Evolutionary conservation across 257 asterid genomes (phyloP), one percentile per base, ranked within the genome.

Genomic region (Marsdenia floribunda): DNA sequence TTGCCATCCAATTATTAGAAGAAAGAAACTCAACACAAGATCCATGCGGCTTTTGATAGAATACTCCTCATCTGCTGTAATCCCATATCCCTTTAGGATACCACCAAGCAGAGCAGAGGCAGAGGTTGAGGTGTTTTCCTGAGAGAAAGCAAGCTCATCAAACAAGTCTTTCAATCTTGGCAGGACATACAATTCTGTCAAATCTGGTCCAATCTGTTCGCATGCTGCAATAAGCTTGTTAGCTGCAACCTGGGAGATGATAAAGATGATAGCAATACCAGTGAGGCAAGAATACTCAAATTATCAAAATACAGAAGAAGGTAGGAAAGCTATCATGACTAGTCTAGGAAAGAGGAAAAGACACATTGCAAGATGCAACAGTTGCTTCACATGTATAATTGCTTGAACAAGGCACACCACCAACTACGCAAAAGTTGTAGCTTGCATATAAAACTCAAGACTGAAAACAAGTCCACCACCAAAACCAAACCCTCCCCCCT

Each of bases 161-260:
- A 94, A 89, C 72, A 94, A 81, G 78, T 83, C 91, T 82, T 87
- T 88, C 52, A 94, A 91, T 80, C 86, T 90, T 77, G 99, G 99
- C 77, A 94, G 89, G 86, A 94, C 90, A 80, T 85, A 91, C 80
- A 78, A 55, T 73, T 87, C 89, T 65, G 98, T 90, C 85, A 86
- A 85, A 75, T 89, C 96, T 54, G 97, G 88, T 73, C 99, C 99
- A 80, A 94, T 89, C 83, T 85, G 93, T 88, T 84, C 93, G 85
- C 96, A 94, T 78, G 90, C 88, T 79, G 86, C 87, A 79, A 92
- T 68, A 75, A 94, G 90, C 84, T 91, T 85, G 80, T 83, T 89
- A 72, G 96, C 93, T 77, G 95, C 89, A 73, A 81, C 85, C 99
- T 94, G 87, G 83, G 71, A 86, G 77, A 67, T 21, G 78, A 76